These are phyloP conservation scores for Coniochaeta prunicola DNA, from an alignment of 2,329 filamentous ascomycete species.

Conservation along the genomic window DNA sequence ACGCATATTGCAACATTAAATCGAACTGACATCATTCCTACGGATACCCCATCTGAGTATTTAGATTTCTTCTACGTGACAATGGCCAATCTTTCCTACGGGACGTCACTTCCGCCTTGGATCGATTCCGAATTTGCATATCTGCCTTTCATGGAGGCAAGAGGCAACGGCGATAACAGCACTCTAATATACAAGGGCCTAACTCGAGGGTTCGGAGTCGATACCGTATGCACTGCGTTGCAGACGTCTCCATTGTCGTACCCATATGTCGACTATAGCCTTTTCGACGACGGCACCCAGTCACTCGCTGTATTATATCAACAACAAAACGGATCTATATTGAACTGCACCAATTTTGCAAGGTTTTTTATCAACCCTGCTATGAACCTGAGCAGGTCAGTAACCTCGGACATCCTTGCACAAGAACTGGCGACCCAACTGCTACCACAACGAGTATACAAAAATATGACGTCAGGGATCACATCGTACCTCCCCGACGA, in stretches of 20 bases:
- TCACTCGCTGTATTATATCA: background rate
- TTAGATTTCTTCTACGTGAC: constrained; percentile 23
- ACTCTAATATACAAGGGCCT: background rate
- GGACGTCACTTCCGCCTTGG: constrained; percentile 42
- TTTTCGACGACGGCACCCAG: background rate
- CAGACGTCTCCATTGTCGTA: background rate
- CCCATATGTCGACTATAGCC: constrained; percentile 1
- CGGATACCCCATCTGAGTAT: background rate
- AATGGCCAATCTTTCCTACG: constrained; percentile 35
- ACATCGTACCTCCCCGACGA: background rate
- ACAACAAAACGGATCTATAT: background rate
- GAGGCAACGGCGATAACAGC: constrained; percentile 2
- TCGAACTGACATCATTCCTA: background rate
- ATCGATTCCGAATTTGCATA: constrained; percentile 36
- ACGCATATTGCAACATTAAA: background rate
- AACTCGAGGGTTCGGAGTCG: constrained; percentile 20
- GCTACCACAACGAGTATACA: background rate
- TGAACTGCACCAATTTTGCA: background rate
- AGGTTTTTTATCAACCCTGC: background rate
- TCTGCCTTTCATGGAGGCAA: constrained; percentile 28
- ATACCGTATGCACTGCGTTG: background rate
- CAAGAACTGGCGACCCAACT: background rate
- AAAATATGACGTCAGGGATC: background rate
- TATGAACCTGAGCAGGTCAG: too few relatives aligned
- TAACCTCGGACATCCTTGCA: background rate